These are phyloP conservation scores for Gamsiella multidivaricata DNA, from an alignment of 192 early-diverging fungal species.

Conservation along the genomic window DNA sequence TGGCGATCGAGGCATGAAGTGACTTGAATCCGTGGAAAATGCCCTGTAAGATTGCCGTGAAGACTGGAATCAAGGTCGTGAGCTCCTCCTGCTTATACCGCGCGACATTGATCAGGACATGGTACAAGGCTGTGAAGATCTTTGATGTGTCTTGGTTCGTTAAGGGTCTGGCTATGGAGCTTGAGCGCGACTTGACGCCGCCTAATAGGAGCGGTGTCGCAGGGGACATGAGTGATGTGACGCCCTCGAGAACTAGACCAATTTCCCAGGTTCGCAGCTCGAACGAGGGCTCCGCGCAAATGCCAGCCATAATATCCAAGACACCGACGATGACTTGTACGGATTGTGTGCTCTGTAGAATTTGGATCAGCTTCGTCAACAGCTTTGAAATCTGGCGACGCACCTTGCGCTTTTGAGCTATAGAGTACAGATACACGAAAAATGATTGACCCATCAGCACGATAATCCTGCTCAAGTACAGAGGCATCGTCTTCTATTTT, in stretches of 20 bases:
- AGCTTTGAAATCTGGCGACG: conserved; percentile 51
- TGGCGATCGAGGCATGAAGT: conserved; percentile 58
- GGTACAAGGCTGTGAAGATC: conserved; percentile 63
- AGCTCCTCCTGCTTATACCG: conserved; percentile 62
- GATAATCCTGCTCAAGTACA: background rate
- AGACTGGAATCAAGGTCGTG: conserved; percentile 60
- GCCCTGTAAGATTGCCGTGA: conserved; percentile 62
- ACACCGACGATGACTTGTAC: conserved; percentile 41
- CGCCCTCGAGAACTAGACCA: conserved; percentile 48
- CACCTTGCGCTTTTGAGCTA: conserved; percentile 56
- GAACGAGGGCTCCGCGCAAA: conserved; percentile 44
- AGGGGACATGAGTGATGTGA: conserved; percentile 54
- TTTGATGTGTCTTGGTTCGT: conserved; percentile 46
- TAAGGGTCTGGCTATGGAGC: conserved; percentile 2
- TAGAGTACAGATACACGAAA: background rate
- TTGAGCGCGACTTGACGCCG: conserved; percentile 17
- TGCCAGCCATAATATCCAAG: conserved; percentile 50
- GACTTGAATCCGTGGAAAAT: conserved; percentile 72
- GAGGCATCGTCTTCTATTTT: background rate
- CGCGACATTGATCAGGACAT: conserved; percentile 62
- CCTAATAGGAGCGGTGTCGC: conserved; percentile 49
- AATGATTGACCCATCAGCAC: background rate
- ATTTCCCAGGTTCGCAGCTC: conserved; percentile 38
- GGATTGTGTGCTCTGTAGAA: conserved; percentile 53
- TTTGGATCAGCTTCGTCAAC: conserved; percentile 48